Conservation (phyloP, 139 green algal species). For the Tetraselmis striata region DNA sequence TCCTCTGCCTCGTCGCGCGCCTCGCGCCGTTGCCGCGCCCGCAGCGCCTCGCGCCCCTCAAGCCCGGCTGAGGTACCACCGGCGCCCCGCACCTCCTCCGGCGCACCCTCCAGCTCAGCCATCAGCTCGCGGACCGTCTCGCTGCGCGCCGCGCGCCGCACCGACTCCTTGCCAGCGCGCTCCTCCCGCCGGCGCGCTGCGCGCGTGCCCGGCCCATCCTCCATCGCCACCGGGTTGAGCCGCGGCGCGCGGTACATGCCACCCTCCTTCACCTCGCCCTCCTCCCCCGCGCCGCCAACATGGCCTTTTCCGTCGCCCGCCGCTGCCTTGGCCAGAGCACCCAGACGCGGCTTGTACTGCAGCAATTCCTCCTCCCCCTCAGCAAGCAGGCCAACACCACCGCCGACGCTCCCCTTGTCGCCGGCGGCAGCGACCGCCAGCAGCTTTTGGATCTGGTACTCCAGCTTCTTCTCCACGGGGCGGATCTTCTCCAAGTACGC, state of each 20-base stretch:
- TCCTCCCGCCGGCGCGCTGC: conserved; percentile 27
- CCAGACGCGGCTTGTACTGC: neutral
- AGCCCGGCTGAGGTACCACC: neutral
- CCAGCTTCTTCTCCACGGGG: conserved; percentile 91
- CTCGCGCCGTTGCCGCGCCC: conserved; percentile 58
- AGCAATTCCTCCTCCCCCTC: conserved; percentile 14
- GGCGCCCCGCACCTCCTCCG: conserved; percentile 62
- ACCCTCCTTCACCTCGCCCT: conserved; percentile 12
- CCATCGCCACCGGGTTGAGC: conserved; percentile 80
- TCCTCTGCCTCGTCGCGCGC: conserved; percentile 75
- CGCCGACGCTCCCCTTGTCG: neutral
- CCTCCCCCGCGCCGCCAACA: conserved; percentile 20
- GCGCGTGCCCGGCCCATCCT: conserved; percentile 44
- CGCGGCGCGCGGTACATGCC: conserved; percentile 83
- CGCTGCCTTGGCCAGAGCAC: neutral
- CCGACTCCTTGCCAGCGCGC: conserved; percentile 29
- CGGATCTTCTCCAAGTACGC: conserved; percentile 85
- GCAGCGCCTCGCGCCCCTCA: conserved; percentile 38
- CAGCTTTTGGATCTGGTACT: conserved; percentile 96
- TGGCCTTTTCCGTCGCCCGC: neutral
- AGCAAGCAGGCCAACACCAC: conserved; percentile 3
- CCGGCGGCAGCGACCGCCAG: conserved; percentile 43
- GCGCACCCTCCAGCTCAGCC: conserved; percentile 64
- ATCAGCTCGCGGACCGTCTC: conserved; percentile 63
- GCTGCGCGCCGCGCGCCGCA: conserved; percentile 43